Base-by-base conservation (phyloP, 768 basidiomycete genomes). In the Gymnopilus dilepis region DNA sequence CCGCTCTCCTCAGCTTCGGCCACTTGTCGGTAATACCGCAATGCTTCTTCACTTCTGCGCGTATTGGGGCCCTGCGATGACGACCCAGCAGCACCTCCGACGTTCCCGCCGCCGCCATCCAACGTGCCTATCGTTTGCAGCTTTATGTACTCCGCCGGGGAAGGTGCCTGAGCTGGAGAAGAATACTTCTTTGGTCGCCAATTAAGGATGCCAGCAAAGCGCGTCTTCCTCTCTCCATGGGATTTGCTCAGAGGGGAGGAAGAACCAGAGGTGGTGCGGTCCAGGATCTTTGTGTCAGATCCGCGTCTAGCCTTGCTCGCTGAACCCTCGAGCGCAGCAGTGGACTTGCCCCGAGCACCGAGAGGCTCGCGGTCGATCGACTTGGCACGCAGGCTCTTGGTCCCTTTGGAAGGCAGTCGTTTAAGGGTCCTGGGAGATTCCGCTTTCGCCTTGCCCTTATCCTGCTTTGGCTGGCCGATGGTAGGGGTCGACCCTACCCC, bases 11-110 rank as follows among this genome's bases (percentile, higher is more conserved):
- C 60, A 34, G 52, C 48, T 30, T 56, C 45, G 38, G 41, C 38
- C 73, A 66, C 12, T 70, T 47, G 65, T 17, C 69, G 67, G 42
- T 74, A 68, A 37, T 65, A 62, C 53, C 73, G 65, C 34, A 78
- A 60, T 19, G 74, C 82, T 65, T 86, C 86, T 61, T 82, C 84
- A 66, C 85, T 86, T 56, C 78, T 68, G 56, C 82, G 62, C 17
- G 67, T 66, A 9, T 52, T 61, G 19, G 62, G 66, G 19, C 50
- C 33, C 26, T 48, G 60, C 31, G 47, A 50, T 50, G 47, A 50
- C 17, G 47, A 26, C 28, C 53, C 47, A 37, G 42, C n/a, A 50
- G 47, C 47, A 4, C 47, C 31, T 8, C 54, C 33, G 26, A 9
- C 19, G 47, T n/a, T 17, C 43, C 38, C 43, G 45, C 54, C 38